A percentile compares a stretch with the other conserved stretches of the same genome.
Evolutionary conservation across 139 green algal genomes (phyloP).

Genomic region (Volvox reticuliferus): DNA sequence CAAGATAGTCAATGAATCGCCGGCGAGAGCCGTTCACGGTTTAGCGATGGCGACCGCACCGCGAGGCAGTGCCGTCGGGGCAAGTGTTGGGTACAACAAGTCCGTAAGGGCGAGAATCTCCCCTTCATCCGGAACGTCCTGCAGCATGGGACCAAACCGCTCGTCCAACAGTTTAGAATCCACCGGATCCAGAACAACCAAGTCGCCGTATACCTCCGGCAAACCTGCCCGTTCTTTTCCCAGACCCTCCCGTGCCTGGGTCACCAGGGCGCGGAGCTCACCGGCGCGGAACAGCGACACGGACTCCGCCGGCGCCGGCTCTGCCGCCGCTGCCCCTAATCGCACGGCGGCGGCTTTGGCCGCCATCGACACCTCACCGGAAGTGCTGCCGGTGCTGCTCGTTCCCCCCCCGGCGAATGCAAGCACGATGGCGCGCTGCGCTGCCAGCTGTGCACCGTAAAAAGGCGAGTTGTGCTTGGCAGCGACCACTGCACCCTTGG

Average conservation of each 20-base stretch:
- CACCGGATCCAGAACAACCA: slow-evolving; percentile 9
- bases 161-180: slow-evolving; percentile 10
- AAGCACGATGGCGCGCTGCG: slow-evolving; percentile 8
- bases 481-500: slow-evolving; percentile 25
- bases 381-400: not conserved
- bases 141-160: slow-evolving; percentile 1
- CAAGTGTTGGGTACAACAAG: not conserved
- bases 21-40: not conserved
- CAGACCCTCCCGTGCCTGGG: not conserved
- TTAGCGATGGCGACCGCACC: not conserved
- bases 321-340: not conserved
- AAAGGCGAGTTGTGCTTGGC: not conserved
- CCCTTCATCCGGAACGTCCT: slow-evolving; percentile 7
- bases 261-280: slow-evolving; percentile 13
- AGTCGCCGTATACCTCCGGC: slow-evolving; percentile 1
- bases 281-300: not conserved
- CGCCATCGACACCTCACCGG: not conserved
- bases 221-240: not conserved
- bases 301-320: not conserved
- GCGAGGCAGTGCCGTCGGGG: slow-evolving; percentile 22
- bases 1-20: too few species aligned
- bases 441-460: slow-evolving; percentile 9
- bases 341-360: not conserved
- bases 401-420: slow-evolving; percentile 12
- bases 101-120: not conserved